phyloP scores from a whole-genome alignment of 2,329 filamentous ascomycete species.

The Monosporascus sp. region DNA sequence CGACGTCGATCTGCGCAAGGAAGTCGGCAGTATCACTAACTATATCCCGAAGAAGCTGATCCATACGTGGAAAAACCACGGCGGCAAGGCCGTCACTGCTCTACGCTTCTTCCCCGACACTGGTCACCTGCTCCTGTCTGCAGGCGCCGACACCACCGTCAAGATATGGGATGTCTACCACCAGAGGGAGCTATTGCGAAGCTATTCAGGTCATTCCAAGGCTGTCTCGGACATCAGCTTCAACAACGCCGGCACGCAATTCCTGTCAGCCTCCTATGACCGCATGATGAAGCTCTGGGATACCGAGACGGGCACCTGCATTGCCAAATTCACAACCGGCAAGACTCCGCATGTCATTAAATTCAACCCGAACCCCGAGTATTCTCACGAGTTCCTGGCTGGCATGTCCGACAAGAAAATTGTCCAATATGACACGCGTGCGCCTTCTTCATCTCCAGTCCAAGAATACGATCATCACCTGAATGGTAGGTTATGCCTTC shows the following conservation, averaged over 20 bases:
- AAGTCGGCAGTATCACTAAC: conserved; percentile 74
- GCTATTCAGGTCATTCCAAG: conserved; percentile 88
- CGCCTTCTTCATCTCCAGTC: conserved; percentile 60
- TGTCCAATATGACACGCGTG: conserved; percentile 87
- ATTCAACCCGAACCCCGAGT: conserved; percentile 77
- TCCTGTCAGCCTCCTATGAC: conserved; percentile 89
- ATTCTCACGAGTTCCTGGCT: conserved; percentile 84
- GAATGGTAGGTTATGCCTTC: conserved; percentile 43
- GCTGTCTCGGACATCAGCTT: conserved; percentile 87
- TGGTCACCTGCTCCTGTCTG: conserved; percentile 82
- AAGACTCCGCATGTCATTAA: conserved; percentile 93
- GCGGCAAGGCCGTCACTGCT: conserved; percentile 77
- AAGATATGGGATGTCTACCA: conserved; percentile 96
- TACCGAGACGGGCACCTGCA: conserved; percentile 85
- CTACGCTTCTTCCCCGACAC: conserved; percentile 84
- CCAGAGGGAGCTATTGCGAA: conserved; percentile 77
- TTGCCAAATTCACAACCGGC: conserved; percentile 84
- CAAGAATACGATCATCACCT: conserved; percentile 99
- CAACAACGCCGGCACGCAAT: conserved; percentile 74
- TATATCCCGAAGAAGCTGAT: conserved; percentile 93
- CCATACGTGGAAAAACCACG: conserved; percentile 80
- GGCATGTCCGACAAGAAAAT: conserved; percentile 99
- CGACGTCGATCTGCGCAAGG: conserved; percentile 78
- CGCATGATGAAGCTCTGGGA: conserved; percentile 98
- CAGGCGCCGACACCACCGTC: conserved; percentile 84